Evolutionary conservation across 129 eudicot genomes (phyloP).

Genomic region (Oenanthe sinensis): DNA sequence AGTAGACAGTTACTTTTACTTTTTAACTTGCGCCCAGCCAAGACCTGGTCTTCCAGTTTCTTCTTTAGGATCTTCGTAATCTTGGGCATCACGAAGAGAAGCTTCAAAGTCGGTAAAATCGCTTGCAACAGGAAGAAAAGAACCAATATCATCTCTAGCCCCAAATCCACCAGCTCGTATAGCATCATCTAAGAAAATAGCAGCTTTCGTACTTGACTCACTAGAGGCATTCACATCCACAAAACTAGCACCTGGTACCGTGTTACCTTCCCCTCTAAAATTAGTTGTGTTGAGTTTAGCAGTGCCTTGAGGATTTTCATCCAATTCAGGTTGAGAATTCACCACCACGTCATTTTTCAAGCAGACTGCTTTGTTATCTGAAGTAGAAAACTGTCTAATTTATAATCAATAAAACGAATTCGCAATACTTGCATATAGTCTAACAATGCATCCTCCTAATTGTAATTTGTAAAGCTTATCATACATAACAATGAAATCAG

Average conservation of each 20-base stretch:
- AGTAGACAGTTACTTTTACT: constrained; percentile 16
- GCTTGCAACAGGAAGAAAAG: constrained; percentile 17
- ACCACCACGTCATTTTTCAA: neutral
- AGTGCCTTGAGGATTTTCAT: neutral
- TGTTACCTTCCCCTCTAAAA: neutral
- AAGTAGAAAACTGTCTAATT: neutral
- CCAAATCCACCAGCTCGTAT: neutral
- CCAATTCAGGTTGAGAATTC: neutral
- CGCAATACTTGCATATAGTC: no score
- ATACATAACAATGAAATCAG: neutral
- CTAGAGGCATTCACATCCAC: neutral
- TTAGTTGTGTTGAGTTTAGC: neutral
- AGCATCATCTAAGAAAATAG: constrained; percentile 2
- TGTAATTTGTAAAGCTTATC: no score
- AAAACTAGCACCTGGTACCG: neutral
- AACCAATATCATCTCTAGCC: constrained; percentile 13
- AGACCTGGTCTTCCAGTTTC: constrained; percentile 56
- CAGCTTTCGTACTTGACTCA: neutral
- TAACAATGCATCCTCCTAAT: no score
- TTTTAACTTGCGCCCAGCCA: constrained; percentile 51
- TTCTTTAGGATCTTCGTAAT: constrained; percentile 57
- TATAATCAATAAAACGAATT: neutral
- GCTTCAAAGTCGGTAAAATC: constrained; percentile 86
- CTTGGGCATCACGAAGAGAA: constrained; percentile 61
- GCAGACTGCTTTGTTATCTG: neutral